Percentiles rank a stretch among this genome's conserved stretches.
phyloP scores from a whole-genome alignment of 2,329 filamentous ascomycete genomes.

The Atkinsonella hypoxylon region DNA sequence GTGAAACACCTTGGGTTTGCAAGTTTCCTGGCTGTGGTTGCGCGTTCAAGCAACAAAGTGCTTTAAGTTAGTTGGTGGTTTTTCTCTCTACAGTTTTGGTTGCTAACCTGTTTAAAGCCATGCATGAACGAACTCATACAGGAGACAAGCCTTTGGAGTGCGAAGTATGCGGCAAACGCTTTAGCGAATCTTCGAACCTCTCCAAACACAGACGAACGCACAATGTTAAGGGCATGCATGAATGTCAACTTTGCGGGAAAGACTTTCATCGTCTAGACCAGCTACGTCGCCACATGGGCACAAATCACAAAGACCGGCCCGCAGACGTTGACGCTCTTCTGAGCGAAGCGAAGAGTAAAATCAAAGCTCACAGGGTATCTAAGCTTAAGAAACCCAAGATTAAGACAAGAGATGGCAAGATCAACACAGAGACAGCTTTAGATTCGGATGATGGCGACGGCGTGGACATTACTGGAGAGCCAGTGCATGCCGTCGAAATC shows the following conservation, averaged over 20 bases:
- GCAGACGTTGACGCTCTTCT: conserved; percentile 11
- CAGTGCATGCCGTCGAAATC: conserved; percentile 1
- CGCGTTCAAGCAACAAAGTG: conserved; percentile 55
- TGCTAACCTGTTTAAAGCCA: conserved; percentile 31
- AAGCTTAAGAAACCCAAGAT: conserved; percentile 7
- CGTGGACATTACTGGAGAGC: conserved; percentile 4
- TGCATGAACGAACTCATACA: conserved; percentile 55
- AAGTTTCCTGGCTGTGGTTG: conserved; percentile 36
- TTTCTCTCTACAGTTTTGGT: background rate
- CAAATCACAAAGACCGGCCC: conserved; percentile 21
- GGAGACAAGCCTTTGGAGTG: conserved; percentile 51
- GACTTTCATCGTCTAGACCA: conserved; percentile 50
- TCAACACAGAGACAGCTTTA: background rate
- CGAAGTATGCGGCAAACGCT: conserved; percentile 44
- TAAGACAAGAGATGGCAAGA: conserved; percentile 1
- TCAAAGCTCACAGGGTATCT: conserved; percentile 6
- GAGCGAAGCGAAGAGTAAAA: conserved; percentile 8
- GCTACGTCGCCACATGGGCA: conserved; percentile 39
- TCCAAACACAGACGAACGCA: conserved; percentile 55
- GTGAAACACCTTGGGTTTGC: conserved; percentile 52
- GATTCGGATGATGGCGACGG: conserved; percentile 2
- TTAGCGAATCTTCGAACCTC: conserved; percentile 54
- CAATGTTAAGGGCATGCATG: conserved; percentile 36
- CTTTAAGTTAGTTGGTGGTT: conserved; percentile 39
- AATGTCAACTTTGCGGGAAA: conserved; percentile 41